Conservation (phyloP, 140 eudicot species). For the Bidens hawaiensis region DNA sequence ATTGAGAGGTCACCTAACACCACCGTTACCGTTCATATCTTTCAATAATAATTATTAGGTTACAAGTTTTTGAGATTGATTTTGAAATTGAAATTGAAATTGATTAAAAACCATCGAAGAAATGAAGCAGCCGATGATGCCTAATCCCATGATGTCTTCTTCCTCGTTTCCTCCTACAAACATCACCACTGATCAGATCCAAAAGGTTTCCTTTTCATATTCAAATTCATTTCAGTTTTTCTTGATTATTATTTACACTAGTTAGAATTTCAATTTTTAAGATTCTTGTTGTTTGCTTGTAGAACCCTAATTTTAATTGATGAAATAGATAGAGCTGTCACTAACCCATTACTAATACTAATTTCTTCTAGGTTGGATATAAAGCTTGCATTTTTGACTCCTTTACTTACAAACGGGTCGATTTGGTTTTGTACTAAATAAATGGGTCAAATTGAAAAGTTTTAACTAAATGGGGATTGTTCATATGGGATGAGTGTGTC, state of each 20-base stretch:
- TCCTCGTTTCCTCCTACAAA: constrained; percentile 63
- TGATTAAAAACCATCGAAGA: no score
- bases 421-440: not conserved
- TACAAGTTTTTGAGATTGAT: no score
- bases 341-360: not conserved
- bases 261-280: no score
- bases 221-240: not conserved
- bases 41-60: no score
- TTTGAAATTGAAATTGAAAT: no score
- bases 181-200: constrained; percentile 95
- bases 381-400: not conserved
- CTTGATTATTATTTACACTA: no score
- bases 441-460: not conserved
- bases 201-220: constrained; percentile 46
- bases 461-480: not conserved
- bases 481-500: not conserved
- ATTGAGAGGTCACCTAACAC: no score
- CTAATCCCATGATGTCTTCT: constrained; percentile 52
- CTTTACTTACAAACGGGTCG: not conserved
- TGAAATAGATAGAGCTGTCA: no score
- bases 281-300: no score
- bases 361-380: no score
- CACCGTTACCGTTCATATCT: no score
- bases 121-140: constrained; percentile 76
- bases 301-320: not conserved